Base-by-base conservation (phyloP, 352 stramenopile genomes). In the Globisporangium cylindrosporum region DNA sequence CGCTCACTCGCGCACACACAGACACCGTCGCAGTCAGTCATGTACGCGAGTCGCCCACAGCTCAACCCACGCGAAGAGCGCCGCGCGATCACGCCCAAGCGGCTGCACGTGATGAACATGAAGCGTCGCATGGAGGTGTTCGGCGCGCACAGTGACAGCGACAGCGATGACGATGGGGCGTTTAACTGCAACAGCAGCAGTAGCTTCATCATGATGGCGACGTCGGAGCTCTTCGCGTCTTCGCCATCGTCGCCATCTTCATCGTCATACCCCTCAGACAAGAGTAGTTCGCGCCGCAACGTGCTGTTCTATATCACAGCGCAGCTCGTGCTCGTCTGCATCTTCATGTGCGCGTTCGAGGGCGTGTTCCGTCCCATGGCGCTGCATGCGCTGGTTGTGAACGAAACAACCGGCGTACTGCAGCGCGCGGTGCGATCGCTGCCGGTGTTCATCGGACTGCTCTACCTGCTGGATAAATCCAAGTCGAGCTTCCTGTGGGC, bases 81-180 rank as follows among this genome's bases (percentile, higher is more conserved):
- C 27, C 27, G 54, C 43, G 18, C 43, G 43, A 51, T 25, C 27
- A 43, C 54, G 14, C 29, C 22, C 27, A 34, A 32, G 27, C 27
- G 27, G 3, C 54, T 20, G 18, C 54, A n/a, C 54, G 54, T 60
- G 27, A 25, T 56, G 49, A 25, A n/a, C 54, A 24, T 43, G 27
- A 60, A 60, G 27, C 54, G 54, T 2, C 54, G 54, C 54, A 60
- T 60, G 18, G 29, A 61, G 55, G 55, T 61, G 8, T 61, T 61
- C 55, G n/a, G 49, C 8, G 8, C 54, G 27, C 54, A 22, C 38
- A 46, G 38, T n/a, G 55, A 29, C 9, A 22, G 4, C 29, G 55
- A 43, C 18, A 14, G 48, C 7, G 25, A 61, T 4, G 54, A 60
- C 8, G 27, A 60, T 25, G 53, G 38, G 14, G 38, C 24, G 15